Percentiles rank a stretch among this genome's conserved stretches.
phyloP scores from a whole-genome alignment of 2,329 filamentous ascomycete genomes.

The Nemania sp. region DNA sequence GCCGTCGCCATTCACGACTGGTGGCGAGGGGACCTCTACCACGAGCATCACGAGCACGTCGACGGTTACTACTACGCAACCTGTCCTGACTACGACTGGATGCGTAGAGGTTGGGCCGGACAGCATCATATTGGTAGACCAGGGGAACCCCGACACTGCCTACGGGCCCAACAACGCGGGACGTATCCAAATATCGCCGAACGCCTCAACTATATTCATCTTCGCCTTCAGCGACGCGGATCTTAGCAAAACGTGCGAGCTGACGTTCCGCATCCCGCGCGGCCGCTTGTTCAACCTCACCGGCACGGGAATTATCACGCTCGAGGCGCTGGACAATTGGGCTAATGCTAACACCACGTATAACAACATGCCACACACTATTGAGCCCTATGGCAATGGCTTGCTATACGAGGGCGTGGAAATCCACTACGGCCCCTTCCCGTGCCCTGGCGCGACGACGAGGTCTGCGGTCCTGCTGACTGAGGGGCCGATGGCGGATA shows the following conservation, averaged over 20 bases:
- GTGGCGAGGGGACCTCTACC: slow-evolving; percentile 20
- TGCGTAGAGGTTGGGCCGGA: slow-evolving; percentile 36
- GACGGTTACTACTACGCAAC: slow-evolving; percentile 32
- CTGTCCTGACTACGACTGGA: slow-evolving; percentile 23
- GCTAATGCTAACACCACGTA: slow-evolving; percentile 40
- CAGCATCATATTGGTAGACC: slow-evolving; percentile 67
- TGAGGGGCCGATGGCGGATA: slow-evolving; percentile 42
- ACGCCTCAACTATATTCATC: slow-evolving; percentile 72
- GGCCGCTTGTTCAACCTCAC: slow-evolving; percentile 37
- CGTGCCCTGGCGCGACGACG: slow-evolving; percentile 40
- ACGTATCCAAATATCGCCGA: slow-evolving; percentile 66
- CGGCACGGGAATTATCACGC: slow-evolving; percentile 40
- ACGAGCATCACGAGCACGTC: slow-evolving; percentile 38
- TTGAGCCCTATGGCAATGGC: slow-evolving; percentile 39
- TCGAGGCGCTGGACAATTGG: slow-evolving; percentile 42
- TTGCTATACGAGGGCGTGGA: slow-evolving; percentile 31
- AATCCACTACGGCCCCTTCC: slow-evolving; percentile 37
- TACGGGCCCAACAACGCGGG: slow-evolving; percentile 45
- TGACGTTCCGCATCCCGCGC: slow-evolving; percentile 67
- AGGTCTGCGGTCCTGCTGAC: slow-evolving; percentile 36
- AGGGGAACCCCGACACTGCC: slow-evolving; percentile 62
- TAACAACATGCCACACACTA: slow-evolving; percentile 35
- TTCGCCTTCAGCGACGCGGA: slow-evolving; percentile 71
- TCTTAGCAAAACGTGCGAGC: slow-evolving; percentile 68
- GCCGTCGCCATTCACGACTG: slow-evolving; percentile 30